phyloP scores from a whole-genome alignment of 805 yeast genomes.

The Spathaspora sp. region DNA sequence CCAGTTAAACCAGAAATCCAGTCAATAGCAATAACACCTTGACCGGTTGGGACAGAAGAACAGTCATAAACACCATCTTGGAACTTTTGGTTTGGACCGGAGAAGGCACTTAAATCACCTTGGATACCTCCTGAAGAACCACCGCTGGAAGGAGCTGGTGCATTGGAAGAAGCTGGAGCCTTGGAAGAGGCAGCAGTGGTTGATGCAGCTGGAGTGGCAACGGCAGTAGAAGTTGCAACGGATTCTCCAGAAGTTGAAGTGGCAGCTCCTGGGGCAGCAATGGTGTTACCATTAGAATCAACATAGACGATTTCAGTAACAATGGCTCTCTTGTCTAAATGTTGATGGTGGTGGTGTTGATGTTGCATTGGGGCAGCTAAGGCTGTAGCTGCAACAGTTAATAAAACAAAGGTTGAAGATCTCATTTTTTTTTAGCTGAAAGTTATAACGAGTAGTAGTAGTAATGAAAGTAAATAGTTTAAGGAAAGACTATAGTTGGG shows the following conservation, averaged over 20 bases:
- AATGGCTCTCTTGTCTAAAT: conserved; percentile 33
- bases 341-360: conserved; percentile 32
- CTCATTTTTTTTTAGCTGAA: conserved; percentile 17
- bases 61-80: conserved; percentile 71
- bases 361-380: conserved; percentile 33
- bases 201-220: conserved; percentile 7
- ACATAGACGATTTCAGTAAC: conserved; percentile 35
- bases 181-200: conserved; percentile 2
- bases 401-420: conserved; percentile 21
- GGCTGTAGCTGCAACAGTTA: conserved; percentile 24
- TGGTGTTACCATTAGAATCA: conserved; percentile 32
- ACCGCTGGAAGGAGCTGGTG: conserved; percentile 12
- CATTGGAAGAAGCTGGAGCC: conserved; percentile 9
- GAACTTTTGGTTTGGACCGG: conserved; percentile 58
- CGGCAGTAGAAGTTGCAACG: conserved; percentile 9
- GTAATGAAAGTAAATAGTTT: neutral
- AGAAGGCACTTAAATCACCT: conserved; percentile 61
- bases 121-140: conserved; percentile 32
- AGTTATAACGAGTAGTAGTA: neutral
- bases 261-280: conserved; percentile 20
- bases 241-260: conserved; percentile 8
- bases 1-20: conserved; percentile 51
- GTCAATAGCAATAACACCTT: conserved; percentile 77
- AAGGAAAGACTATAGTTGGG: conserved; percentile 13
- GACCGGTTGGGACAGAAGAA: conserved; percentile 69